A percentile compares a stretch with the other conserved stretches of the same genome.
Conservation (phyloP, 1,284 basidiomycete genomes). For the Cutaneotrichosporon cutaneum region DNA sequence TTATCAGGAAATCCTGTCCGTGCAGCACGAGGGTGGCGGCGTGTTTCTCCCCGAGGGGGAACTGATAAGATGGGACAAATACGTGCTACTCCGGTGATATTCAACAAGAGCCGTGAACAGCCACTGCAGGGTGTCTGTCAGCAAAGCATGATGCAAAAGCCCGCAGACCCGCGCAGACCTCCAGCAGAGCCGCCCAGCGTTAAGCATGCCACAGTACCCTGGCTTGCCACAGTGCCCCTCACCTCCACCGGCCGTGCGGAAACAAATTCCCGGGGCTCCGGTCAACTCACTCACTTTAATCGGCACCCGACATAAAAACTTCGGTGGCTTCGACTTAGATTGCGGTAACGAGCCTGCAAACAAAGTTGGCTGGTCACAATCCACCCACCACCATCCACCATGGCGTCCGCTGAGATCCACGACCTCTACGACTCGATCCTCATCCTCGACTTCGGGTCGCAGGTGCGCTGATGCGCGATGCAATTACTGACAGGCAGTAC, state of each 20-base stretch:
- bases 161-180: no score
- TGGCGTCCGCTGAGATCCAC: constrained; percentile 65
- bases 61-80: no score
- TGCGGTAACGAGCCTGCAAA: background rate
- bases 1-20: no score
- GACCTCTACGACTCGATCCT: constrained; percentile 95
- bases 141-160: no score
- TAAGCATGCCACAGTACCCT: no score
- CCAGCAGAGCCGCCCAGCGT: no score
- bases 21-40: no score
- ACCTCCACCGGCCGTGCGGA: background rate
- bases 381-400: constrained; percentile 21
- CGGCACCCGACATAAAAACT: background rate
- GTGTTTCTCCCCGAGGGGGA: no score
- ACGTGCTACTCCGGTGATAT: no score
- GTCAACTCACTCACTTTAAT: background rate
- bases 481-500: constrained; percentile 61
- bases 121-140: no score
- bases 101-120: no score
- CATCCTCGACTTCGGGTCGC: constrained; percentile 96
- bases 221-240: background rate
- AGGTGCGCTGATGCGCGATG: constrained; percentile 59
- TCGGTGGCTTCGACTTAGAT: background rate
- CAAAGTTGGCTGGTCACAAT: constrained; percentile 7
- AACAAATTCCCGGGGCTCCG: background rate